Conservation (phyloP, 768 basidiomycete genomes). For the Panus rudis region DNA sequence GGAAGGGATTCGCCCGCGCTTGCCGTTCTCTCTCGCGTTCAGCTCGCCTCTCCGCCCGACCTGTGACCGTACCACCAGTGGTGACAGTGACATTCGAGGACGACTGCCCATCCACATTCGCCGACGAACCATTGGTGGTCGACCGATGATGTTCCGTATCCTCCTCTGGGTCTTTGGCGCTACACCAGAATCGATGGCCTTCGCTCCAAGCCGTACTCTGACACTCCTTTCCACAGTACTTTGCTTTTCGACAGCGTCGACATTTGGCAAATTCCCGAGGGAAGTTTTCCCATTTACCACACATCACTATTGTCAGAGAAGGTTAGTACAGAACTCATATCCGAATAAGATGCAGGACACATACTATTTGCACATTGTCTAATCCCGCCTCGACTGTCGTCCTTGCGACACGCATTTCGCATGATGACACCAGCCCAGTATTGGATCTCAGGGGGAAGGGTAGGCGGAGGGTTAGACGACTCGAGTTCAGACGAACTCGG, state of each 20-base stretch:
- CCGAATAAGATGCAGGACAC: conserved; percentile 21
- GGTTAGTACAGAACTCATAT: conserved; percentile 1
- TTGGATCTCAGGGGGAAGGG: conserved; percentile 84
- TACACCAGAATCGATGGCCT: conserved; percentile 94
- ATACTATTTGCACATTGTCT: conserved; percentile 95
- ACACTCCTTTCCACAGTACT: conserved; percentile 97
- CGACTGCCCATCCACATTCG: not conserved
- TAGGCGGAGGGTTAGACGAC: conserved; percentile 57
- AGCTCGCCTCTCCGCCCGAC: conserved; percentile 28
- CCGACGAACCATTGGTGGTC: conserved; percentile 1
- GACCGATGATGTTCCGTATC: conserved; percentile 22
- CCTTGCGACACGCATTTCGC: conserved; percentile 98
- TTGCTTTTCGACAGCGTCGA: conserved; percentile 90
- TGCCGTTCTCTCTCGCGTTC: conserved; percentile 28
- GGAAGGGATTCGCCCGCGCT: conserved; percentile 5
- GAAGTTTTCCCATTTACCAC: conserved; percentile 89
- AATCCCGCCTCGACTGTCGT: conserved; percentile 87
- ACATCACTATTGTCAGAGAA: conserved; percentile 60
- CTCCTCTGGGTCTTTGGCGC: conserved; percentile 51
- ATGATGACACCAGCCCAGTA: conserved; percentile 99
- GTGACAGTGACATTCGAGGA: not conserved
- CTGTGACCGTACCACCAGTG: conserved; percentile 11
- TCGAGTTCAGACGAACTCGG: conserved; percentile 78
- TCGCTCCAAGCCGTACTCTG: conserved; percentile 96
- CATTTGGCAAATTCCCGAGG: conserved; percentile 98